phyloP scores from a whole-genome alignment of 257 asterid species.

The Datura wrightii region DNA sequence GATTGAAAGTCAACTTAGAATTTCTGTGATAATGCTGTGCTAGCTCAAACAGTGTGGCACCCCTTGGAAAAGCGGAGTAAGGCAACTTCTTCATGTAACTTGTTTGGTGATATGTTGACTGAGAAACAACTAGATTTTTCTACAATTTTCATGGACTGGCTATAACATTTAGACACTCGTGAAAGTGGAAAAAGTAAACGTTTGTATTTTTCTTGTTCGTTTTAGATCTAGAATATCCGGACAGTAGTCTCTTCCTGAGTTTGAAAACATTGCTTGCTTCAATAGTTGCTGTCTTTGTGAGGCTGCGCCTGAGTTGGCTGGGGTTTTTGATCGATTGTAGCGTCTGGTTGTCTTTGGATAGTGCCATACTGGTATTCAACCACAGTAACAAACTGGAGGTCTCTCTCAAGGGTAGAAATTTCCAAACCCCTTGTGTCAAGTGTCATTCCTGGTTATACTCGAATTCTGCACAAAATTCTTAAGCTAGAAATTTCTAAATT shows the following conservation, averaged over 20 bases:
- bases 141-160: background rate
- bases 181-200: background rate
- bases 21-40: background rate
- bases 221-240: background rate
- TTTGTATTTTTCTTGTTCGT: background rate
- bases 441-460: too few species aligned
- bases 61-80: background rate
- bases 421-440: too few species aligned
- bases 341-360: too few species aligned
- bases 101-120: background rate
- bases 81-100: background rate
- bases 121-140: background rate
- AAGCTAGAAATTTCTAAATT: too few species aligned
- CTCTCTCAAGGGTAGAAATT: too few species aligned
- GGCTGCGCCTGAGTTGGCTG: too few species aligned
- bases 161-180: background rate
- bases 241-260: background rate
- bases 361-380: too few species aligned
- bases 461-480: too few species aligned
- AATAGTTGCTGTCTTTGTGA: background rate
- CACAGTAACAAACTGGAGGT: too few species aligned
- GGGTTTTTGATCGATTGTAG: too few species aligned
- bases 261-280: background rate
- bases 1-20: background rate
- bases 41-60: background rate